Base-by-base conservation (phyloP, 78 protist species). In the Bodo saltans region DNA sequence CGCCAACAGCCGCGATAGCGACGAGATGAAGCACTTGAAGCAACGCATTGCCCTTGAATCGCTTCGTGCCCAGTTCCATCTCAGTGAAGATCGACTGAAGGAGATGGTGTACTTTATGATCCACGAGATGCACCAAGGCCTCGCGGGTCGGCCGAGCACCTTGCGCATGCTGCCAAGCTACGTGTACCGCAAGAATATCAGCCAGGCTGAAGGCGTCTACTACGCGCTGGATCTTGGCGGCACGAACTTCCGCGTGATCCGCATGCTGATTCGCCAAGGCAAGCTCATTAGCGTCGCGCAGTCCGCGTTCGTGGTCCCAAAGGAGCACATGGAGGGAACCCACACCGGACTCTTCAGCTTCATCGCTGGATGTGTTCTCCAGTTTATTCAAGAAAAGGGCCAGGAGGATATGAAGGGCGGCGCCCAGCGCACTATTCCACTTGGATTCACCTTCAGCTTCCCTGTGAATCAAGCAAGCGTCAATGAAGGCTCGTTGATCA, bases 201-300 rank as follows among this genome's bases (percentile, higher is more conserved):
- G n/a, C 81, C 8, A 17, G 60, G 67, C 35, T 26, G 25, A 47
- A 23, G 90, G 90, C 33, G 0, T 0, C 30, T 72, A 42, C 29
- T 29, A 33, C 32, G 90, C 90, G 17, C 90, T 88, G 32, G 90
- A 88, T 39, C 85, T 88, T n/a, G 90, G 90, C 34, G 90, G 90
- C n/a, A 41, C 85, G 35, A 88, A 88, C 42, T 88, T 88, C 67
- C 76, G 90, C 0, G 90, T 88, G 33, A 30, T 88, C 37, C n/a
- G 35, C n/a, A 41, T 88, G 29, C 4, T 0, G 41, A 0, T 88
- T 12, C 35, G 70, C 23, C 70, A 34, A 37, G 87, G 87, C 70
- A 0, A 71, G 74, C 0, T 0, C 27, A 30, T 21, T n/a, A 42
- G 42, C 40, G 53, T 34, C 30, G 27, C 28, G 72, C 12, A 0